phyloP scores from a whole-genome alignment of 306 rosid genomes.

The Styphnolobium japonicum region DNA sequence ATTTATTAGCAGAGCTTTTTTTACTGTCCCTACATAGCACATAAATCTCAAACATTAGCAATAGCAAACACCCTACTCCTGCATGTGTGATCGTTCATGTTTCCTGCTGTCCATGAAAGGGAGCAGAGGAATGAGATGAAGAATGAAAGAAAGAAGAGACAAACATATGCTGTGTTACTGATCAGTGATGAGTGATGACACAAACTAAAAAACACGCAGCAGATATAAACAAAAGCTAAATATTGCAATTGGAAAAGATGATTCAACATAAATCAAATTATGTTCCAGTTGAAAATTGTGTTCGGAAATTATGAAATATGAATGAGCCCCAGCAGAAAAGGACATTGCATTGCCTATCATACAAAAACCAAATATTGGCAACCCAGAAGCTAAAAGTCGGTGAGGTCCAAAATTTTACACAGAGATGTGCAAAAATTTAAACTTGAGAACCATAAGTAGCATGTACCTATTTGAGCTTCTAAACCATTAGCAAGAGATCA shows the following conservation, averaged over 20 bases:
- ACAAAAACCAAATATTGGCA: not conserved
- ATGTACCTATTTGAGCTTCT: not conserved
- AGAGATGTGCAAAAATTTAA: slow-evolving; percentile 14
- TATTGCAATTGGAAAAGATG: not conserved
- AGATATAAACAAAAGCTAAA: not conserved
- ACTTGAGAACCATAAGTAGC: not conserved
- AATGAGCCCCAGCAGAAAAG: slow-evolving; percentile 17
- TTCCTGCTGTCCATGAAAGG: not conserved
- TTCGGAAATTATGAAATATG: slow-evolving; percentile 30
- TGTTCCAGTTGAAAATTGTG: not conserved
- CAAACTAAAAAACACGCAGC: too few species aligned
- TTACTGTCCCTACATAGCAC: slow-evolving; percentile 36
- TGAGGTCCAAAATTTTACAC: not conserved
- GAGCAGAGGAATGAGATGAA: not conserved
- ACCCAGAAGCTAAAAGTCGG: not conserved
- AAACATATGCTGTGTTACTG: not conserved
- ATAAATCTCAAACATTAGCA: slow-evolving; percentile 10
- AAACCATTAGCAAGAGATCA: not conserved
- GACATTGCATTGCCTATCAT: slow-evolving; percentile 25
- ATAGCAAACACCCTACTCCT: not conserved
- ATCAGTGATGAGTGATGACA: too few species aligned
- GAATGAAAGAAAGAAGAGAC: not conserved
- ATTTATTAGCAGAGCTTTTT: not conserved
- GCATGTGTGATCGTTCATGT: not conserved
- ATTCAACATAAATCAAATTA: too few species aligned